phyloP scores from a whole-genome alignment of 108 stramenopile genomes.

The Stephanodiscus triporus region DNA sequence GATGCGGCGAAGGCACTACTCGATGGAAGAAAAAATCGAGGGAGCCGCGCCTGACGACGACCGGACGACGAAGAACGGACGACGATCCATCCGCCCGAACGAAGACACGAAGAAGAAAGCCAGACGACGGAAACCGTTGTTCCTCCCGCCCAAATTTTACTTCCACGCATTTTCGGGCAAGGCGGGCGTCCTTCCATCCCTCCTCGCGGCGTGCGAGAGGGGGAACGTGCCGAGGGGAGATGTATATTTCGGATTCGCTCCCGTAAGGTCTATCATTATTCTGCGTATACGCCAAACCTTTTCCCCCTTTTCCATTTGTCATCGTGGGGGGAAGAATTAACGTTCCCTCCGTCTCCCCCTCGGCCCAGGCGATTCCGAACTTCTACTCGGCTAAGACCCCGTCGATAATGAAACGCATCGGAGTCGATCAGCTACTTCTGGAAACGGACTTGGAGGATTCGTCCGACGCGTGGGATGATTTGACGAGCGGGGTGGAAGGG shows the following conservation, averaged over 20 bases:
- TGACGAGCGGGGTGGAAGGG: conserved; percentile 44
- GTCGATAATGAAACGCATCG: conserved; percentile 66
- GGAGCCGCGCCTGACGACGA: background rate
- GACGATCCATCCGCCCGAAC: conserved; percentile 10
- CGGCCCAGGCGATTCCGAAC: conserved; percentile 40
- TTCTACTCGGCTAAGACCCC: conserved; percentile 77
- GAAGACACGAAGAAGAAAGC: background rate
- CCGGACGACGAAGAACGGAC: background rate
- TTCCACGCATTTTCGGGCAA: conserved; percentile 92
- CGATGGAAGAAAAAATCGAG: conserved; percentile 12
- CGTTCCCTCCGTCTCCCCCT: background rate
- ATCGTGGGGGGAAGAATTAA: too few relatives aligned
- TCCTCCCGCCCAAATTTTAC: conserved; percentile 78
- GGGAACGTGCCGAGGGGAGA: conserved; percentile 39
- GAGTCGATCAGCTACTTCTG: conserved; percentile 71
- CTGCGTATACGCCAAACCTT: background rate
- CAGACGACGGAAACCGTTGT: background rate
- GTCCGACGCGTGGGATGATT: conserved; percentile 49
- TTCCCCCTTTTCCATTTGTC: background rate
- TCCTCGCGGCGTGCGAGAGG: conserved; percentile 57
- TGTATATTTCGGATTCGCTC: conserved; percentile 86
- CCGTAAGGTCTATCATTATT: conserved; percentile 33
- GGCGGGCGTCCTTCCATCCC: conserved; percentile 61
- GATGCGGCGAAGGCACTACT: conserved; percentile 23
- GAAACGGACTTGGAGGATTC: conserved; percentile 89